phyloP scores from a whole-genome alignment of 2,329 filamentous ascomycete genomes.

The Cytospora paraplurivora region DNA sequence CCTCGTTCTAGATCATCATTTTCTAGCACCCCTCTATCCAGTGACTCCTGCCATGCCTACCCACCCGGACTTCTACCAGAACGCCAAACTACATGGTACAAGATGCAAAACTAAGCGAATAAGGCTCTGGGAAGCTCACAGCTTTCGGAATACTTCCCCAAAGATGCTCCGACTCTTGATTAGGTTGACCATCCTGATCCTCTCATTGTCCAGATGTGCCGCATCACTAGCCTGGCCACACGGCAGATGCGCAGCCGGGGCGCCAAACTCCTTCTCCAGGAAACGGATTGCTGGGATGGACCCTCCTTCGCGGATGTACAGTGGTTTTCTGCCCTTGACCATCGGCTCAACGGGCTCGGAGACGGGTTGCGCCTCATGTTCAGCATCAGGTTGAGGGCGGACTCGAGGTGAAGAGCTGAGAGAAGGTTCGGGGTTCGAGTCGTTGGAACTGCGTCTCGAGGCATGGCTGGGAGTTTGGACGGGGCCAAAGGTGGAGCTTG shows the following conservation, averaged over 20 bases:
- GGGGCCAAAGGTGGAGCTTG: conserved; percentile 17
- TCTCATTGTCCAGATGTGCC: conserved; percentile 93
- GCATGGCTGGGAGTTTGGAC: background rate
- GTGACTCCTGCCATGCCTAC: background rate
- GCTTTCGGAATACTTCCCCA: conserved; percentile 74
- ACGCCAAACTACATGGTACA: background rate
- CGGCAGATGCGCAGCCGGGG: conserved; percentile 88
- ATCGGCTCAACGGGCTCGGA: background rate
- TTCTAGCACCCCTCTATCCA: background rate
- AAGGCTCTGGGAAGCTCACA: conserved; percentile 43
- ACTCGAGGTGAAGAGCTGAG: background rate
- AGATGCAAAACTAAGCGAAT: background rate
- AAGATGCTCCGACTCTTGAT: conserved; percentile 93
- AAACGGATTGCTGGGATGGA: conserved; percentile 95
- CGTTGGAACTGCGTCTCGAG: background rate
- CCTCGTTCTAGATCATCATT: background rate
- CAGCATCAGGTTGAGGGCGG: background rate
- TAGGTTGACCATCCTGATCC: conserved; percentile 84
- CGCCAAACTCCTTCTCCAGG: conserved; percentile 88
- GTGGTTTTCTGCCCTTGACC: conserved; percentile 60
- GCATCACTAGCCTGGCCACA: conserved; percentile 94
- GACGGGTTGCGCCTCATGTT: conserved; percentile 28
- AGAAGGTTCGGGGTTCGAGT: background rate
- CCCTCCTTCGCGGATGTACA: conserved; percentile 95
- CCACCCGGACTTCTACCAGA: background rate